These are phyloP conservation scores for Borovskyia barvae DNA, from an alignment of 208 protist species.

Conservation along the genomic window DNA sequence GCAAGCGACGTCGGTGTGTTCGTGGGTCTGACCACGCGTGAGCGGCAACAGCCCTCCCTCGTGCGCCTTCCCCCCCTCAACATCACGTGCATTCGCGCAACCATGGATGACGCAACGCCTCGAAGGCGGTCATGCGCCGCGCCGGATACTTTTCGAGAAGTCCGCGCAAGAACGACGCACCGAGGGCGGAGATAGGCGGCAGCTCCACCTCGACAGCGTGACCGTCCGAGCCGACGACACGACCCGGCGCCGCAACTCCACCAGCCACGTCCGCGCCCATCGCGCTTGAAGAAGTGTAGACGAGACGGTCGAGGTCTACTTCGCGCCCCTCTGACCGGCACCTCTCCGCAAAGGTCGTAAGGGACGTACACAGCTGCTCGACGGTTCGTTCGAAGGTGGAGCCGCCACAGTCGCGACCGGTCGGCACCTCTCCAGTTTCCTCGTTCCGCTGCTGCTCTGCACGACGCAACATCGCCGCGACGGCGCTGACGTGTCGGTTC, in stretches of 20 bases:
- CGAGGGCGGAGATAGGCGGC: constrained; percentile 30
- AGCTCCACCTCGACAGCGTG: constrained; percentile 13
- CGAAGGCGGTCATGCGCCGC: constrained; percentile 60
- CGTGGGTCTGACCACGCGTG: neutral
- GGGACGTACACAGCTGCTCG: constrained; percentile 8
- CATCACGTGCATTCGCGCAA: constrained; percentile 35
- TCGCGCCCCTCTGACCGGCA: constrained; percentile 10
- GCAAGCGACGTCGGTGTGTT: neutral
- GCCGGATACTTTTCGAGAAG: constrained; percentile 64
- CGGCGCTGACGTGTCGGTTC: constrained; percentile 10
- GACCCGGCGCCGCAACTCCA: neutral
- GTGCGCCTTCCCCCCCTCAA: no score
- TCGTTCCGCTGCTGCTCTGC: constrained; percentile 1
- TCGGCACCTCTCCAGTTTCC: no score
- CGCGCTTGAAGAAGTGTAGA: constrained; percentile 15
- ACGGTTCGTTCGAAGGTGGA: constrained; percentile 17
- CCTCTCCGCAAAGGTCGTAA: constrained; percentile 15
- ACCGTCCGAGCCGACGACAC: neutral
- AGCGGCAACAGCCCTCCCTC: no score
- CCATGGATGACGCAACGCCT: constrained; percentile 74
- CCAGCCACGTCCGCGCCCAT: neutral
- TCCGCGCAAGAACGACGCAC: constrained; percentile 31
- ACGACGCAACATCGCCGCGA: constrained; percentile 8
- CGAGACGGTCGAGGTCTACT: constrained; percentile 32
- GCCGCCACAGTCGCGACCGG: constrained; percentile 2